These are phyloP conservation scores for Thielaviopsis punctulata DNA, from an alignment of 2,329 filamentous ascomycete species.

Conservation along the genomic window DNA sequence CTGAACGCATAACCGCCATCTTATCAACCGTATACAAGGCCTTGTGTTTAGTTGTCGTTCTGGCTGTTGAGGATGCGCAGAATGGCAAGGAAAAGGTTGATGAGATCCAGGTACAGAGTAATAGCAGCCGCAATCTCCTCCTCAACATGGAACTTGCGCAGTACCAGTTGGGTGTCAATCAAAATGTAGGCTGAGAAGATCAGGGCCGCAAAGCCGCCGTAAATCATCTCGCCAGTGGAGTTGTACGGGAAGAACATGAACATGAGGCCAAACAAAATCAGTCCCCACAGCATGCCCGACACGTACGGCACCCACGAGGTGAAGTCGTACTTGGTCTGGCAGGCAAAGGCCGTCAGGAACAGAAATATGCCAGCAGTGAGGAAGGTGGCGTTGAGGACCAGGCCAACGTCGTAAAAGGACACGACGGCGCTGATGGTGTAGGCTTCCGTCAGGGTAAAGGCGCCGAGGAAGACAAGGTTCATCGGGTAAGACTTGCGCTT, in stretches of 20 bases:
- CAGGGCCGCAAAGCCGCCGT: conserved; percentile 64
- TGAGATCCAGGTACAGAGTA: conserved; percentile 85
- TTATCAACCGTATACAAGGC: neutral
- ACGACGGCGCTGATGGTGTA: conserved; percentile 88
- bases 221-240: conserved; percentile 69
- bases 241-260: conserved; percentile 71
- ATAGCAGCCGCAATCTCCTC: conserved; percentile 95
- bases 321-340: conserved; percentile 97
- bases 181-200: conserved; percentile 92
- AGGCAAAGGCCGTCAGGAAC: conserved; percentile 72
- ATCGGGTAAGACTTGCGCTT: conserved; percentile 90
- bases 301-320: conserved; percentile 94
- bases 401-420: conserved; percentile 66
- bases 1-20: neutral
- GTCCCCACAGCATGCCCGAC: conserved; percentile 74
- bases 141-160: conserved; percentile 93
- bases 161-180: conserved; percentile 87
- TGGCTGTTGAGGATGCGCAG: conserved; percentile 92
- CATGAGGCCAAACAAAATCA: conserved; percentile 89
- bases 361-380: conserved; percentile 74
- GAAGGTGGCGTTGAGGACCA: conserved; percentile 80
- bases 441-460: conserved; percentile 81
- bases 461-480: conserved; percentile 80
- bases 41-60: conserved; percentile 57
- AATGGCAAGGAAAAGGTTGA: conserved; percentile 94